Evolutionary conservation across 352 stramenopile genomes (phyloP).

Genomic region (Globisporangium polare): DNA sequence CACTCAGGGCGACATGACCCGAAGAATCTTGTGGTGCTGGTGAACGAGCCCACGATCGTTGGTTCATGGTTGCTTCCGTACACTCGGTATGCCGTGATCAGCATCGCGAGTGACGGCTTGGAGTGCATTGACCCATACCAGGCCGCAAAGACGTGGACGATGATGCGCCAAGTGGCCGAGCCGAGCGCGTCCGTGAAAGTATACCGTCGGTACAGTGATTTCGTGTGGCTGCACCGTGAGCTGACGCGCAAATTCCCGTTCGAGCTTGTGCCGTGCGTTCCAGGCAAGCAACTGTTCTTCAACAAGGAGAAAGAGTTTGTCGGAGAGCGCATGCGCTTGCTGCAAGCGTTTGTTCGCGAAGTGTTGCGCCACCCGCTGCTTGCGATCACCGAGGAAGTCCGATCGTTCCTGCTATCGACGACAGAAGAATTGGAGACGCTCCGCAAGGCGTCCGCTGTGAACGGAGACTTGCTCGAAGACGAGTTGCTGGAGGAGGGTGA

Average conservation of each 20-base stretch:
- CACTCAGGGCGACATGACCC: constrained; percentile 74
- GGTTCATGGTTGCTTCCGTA: constrained; percentile 83
- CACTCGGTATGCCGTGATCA: constrained; percentile 80
- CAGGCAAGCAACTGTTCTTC: constrained; percentile 76
- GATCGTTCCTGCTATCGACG: constrained; percentile 70
- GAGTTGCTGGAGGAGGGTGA: constrained; percentile 29
- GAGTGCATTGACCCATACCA: constrained; percentile 54
- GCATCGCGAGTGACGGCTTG: constrained; percentile 54
- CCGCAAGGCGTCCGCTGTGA: constrained; percentile 36
- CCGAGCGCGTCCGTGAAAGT: constrained; percentile 76
- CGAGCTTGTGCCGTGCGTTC: constrained; percentile 68
- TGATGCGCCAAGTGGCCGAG: constrained; percentile 64
- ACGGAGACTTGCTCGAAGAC: constrained; percentile 45
- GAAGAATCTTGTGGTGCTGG: constrained; percentile 74
- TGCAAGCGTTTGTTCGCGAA: constrained; percentile 78
- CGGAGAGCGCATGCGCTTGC: constrained; percentile 69
- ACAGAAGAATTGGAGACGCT: constrained; percentile 81
- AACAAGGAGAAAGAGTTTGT: constrained; percentile 88
- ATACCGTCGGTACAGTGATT: constrained; percentile 84
- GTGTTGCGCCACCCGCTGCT: constrained; percentile 66
- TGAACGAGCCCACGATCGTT: constrained; percentile 75
- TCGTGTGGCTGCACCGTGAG: constrained; percentile 77
- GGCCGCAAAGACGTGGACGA: constrained; percentile 76
- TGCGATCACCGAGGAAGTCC: constrained; percentile 63
- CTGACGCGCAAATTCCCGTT: constrained; percentile 67